Evolutionary conservation across 441 rosid species (phyloP).

Genomic region (Bocquillonia castaneifolia): DNA sequence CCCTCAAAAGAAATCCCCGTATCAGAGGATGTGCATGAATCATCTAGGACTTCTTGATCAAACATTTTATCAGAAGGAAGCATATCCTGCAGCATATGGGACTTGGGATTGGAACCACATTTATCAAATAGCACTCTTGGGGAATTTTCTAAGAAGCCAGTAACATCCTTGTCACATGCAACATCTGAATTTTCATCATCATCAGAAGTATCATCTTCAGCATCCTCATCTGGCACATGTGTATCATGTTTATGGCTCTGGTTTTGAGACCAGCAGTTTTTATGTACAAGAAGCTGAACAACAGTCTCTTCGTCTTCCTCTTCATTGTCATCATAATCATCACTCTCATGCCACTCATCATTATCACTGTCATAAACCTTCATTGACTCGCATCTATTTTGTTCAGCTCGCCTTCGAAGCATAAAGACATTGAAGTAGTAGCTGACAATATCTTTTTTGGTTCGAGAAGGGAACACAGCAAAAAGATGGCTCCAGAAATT

Average conservation of each 20-base stretch:
- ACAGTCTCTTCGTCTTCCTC: slow-evolving; percentile 43
- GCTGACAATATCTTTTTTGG: slow-evolving; percentile 42
- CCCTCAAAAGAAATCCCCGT: slow-evolving; percentile 17
- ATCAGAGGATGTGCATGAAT: slow-evolving; percentile 36
- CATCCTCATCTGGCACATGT: slow-evolving; percentile 22
- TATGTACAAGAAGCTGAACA: slow-evolving; percentile 36
- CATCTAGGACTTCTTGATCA: slow-evolving; percentile 32
- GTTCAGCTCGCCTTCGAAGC: slow-evolving; percentile 44
- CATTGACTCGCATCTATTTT: slow-evolving; percentile 42
- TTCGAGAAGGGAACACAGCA: slow-evolving; percentile 36
- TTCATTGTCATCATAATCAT: slow-evolving; percentile 25
- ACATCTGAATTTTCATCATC: slow-evolving; percentile 8
- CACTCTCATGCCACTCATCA: slow-evolving; percentile 37
- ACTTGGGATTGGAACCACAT: slow-evolving; percentile 9
- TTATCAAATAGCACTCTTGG: slow-evolving; percentile 15
- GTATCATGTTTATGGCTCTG: slow-evolving; percentile 15
- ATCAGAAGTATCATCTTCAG: slow-evolving; percentile 16
- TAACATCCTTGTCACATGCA: slow-evolving; percentile 11
- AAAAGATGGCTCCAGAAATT: slow-evolving; percentile 50
- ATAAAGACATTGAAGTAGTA: slow-evolving; percentile 55
- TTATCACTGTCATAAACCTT: slow-evolving; percentile 65
- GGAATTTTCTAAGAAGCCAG: slow-evolving; percentile 16
- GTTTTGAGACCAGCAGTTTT: slow-evolving; percentile 15
- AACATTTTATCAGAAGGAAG: slow-evolving; percentile 15
- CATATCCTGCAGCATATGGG: slow-evolving; percentile 21